These are phyloP conservation scores for Phoma herbarum DNA, from an alignment of 2,329 filamentous ascomycete species.

Conservation along the genomic window DNA sequence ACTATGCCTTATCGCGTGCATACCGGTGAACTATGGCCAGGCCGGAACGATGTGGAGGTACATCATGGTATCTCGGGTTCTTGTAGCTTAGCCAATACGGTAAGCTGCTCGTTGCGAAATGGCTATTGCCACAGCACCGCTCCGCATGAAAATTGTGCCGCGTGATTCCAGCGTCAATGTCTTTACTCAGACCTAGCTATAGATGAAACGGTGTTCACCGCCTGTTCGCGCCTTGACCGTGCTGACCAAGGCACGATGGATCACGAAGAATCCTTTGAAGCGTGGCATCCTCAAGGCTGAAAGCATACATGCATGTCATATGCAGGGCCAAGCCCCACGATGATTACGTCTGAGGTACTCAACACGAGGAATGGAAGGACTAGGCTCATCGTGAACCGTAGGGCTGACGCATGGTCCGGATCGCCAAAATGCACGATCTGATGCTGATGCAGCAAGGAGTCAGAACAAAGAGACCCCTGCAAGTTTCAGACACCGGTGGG, in stretches of 20 bases:
- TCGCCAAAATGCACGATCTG: slow-evolving; percentile 6
- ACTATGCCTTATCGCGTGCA: slow-evolving; percentile 29
- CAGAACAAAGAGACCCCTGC: slow-evolving; percentile 20
- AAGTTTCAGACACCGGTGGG: slow-evolving; percentile 4
- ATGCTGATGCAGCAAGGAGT: slow-evolving; percentile 15
- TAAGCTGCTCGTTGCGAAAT: slow-evolving; percentile 16
- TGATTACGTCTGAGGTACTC: slow-evolving; percentile 4
- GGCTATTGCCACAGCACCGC: slow-evolving; percentile 14
- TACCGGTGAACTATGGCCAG: slow-evolving; percentile 28
- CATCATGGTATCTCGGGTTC: slow-evolving; percentile 6
- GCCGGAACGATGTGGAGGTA: slow-evolving; percentile 2
- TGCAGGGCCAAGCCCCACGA: slow-evolving; percentile 8
- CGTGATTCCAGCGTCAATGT: slow-evolving; percentile 19
- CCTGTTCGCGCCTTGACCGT: slow-evolving; percentile 9
- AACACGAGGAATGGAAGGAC: slow-evolving; percentile 9
- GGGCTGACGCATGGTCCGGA: slow-evolving; percentile 20
- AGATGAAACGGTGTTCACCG: slow-evolving; percentile 13
- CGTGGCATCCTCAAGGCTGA: slow-evolving; percentile 4
- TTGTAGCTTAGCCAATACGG: slow-evolving; percentile 13
- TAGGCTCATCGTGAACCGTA: slow-evolving; percentile 12
- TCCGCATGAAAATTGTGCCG: slow-evolving; percentile 21
- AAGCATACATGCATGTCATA: slow-evolving; percentile 4
- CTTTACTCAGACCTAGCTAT: slow-evolving; percentile 3
- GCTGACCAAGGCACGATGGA: slow-evolving; percentile 15
- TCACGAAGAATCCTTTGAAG: slow-evolving; percentile 8